Evolutionary conservation across 2,329 filamentous ascomycete genomes (phyloP).

Genomic region (Rhinocladiella similis): DNA sequence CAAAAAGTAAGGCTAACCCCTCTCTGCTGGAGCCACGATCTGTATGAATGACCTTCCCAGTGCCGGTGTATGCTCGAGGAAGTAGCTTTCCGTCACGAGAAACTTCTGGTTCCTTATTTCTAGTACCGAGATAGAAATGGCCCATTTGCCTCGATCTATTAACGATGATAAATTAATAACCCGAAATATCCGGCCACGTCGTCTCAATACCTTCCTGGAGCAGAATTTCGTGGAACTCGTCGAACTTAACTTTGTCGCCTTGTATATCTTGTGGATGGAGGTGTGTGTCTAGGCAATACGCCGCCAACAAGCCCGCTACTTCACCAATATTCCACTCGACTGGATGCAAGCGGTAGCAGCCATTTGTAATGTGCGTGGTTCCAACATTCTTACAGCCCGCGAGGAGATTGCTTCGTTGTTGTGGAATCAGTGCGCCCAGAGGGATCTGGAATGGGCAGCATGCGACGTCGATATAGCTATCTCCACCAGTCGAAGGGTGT

Average conservation of each 20-base stretch:
- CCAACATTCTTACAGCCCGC: conserved; percentile 3
- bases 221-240: neutral
- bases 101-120: too few relatives aligned
- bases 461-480: conserved; percentile 4
- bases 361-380: conserved; percentile 6
- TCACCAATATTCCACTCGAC: conserved; percentile 7
- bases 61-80: too few relatives aligned
- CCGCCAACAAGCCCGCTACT: neutral
- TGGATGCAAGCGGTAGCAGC: conserved; percentile 2
- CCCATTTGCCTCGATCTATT: too few relatives aligned
- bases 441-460: conserved; percentile 4
- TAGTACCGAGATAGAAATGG: too few relatives aligned
- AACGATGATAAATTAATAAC: too few relatives aligned
- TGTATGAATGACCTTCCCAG: too few relatives aligned
- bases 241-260: neutral
- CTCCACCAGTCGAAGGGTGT: conserved; percentile 4
- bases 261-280: conserved; percentile 1
- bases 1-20: too few relatives aligned
- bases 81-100: too few relatives aligned
- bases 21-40: too few relatives aligned
- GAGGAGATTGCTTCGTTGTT: neutral
- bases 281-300: conserved; percentile 1
- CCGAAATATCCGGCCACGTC: neutral
- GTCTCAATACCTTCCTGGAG: conserved; percentile 2
- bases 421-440: conserved; percentile 2